Evolutionary conservation across 768 basidiomycete species (phyloP).

Genomic region (Lactarius sanguifluus): DNA sequence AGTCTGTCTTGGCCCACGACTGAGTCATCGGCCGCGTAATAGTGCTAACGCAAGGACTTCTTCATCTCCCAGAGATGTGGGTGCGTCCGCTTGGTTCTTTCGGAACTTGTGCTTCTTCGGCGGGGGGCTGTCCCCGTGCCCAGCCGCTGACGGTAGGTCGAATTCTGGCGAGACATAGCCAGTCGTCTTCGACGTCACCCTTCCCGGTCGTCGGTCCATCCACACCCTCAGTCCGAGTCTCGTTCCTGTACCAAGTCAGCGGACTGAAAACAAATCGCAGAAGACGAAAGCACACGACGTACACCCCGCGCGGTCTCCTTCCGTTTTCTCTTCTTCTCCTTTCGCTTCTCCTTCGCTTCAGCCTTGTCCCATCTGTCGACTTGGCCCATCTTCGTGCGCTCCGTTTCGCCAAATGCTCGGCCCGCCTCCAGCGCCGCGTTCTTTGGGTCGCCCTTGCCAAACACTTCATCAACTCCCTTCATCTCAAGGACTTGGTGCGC

Average conservation of each 20-base stretch:
- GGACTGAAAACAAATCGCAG: background rate
- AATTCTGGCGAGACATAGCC: constrained; percentile 75
- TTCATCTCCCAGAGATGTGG: constrained; percentile 47
- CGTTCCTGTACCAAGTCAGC: constrained; percentile 17
- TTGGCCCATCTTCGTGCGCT: constrained; percentile 67
- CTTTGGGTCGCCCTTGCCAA: constrained; percentile 57
- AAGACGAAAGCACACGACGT: constrained; percentile 3
- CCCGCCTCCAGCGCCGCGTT: constrained; percentile 64
- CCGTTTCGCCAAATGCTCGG: constrained; percentile 66
- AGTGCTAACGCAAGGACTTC: constrained; percentile 66
- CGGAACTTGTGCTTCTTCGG: constrained; percentile 37
- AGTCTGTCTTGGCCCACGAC: background rate
- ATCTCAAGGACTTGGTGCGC: constrained; percentile 84
- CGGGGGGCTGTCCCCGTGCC: constrained; percentile 36
- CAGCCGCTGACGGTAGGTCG: constrained; percentile 45
- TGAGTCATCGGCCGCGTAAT: constrained; percentile 40
- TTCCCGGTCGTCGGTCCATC: constrained; percentile 40
- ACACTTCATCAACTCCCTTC: constrained; percentile 66
- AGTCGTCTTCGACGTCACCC: constrained; percentile 47
- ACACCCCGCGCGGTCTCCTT: constrained; percentile 66
- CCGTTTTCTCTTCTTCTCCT: constrained; percentile 89
- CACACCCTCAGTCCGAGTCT: constrained; percentile 31
- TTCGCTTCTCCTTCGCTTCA: constrained; percentile 82
- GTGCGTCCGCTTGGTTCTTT: constrained; percentile 21
- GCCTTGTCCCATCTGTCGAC: constrained; percentile 76